These are phyloP conservation scores for Theileria annulata DNA, from an alignment of 169 alveolate species.

Conservation along the genomic window DNA sequence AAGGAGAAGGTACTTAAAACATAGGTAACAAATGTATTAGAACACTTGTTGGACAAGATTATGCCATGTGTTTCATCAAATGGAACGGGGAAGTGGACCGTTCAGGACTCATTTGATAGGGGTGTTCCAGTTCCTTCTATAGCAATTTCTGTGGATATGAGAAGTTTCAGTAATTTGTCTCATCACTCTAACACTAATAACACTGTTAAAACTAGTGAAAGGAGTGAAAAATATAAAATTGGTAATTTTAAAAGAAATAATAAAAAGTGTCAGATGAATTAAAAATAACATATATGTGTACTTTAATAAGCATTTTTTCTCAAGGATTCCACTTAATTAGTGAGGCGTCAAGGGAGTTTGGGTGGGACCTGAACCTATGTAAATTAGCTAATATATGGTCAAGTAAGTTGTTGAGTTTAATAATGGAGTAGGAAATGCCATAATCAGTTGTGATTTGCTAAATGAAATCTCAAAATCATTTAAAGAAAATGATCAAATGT, in stretches of 20 bases:
- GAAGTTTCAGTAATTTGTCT: slow-evolving; percentile 66
- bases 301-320: slow-evolving; percentile 77
- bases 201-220: not conserved
- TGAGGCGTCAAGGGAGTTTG: slow-evolving; percentile 68
- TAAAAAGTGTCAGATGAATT: slow-evolving; percentile 58
- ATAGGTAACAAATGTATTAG: not conserved
- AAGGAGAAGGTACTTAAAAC: slow-evolving; percentile 43
- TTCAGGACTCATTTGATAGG: slow-evolving; percentile 79
- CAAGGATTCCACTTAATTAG: slow-evolving; percentile 79
- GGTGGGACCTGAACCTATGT: slow-evolving; percentile 73
- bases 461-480: slow-evolving; percentile 67
- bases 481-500: slow-evolving; percentile 19
- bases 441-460: slow-evolving; percentile 78
- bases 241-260: not conserved
- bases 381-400: slow-evolving; percentile 80
- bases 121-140: slow-evolving; percentile 84
- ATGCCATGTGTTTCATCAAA: slow-evolving; percentile 78
- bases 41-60: slow-evolving; percentile 75
- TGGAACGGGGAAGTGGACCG: slow-evolving; percentile 87
- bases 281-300: slow-evolving; percentile 64
- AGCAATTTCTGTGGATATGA: slow-evolving; percentile 80
- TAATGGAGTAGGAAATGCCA: slow-evolving; percentile 73
- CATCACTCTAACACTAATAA: not conserved
- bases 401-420: slow-evolving; percentile 22
- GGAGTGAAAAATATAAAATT: not conserved